Base-by-base conservation (phyloP, 2,329 filamentous ascomycete genomes). In the Thielaviopsis punctulata region DNA sequence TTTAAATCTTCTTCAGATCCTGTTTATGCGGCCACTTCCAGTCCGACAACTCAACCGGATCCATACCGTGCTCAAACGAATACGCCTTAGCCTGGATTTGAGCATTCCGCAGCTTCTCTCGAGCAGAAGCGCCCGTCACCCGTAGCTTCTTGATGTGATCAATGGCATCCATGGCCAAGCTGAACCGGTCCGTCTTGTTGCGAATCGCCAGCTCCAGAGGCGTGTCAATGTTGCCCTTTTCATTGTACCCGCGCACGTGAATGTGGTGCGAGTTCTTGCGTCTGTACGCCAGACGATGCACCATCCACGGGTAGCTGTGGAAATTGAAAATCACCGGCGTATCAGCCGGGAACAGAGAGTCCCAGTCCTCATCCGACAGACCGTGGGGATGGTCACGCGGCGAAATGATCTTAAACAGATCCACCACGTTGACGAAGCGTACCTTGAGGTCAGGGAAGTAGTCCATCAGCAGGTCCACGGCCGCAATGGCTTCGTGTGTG, bases 171-270 rank as follows among this genome's bases (percentile, higher is more conserved):
- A 89, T 86, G 9, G 84, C 84, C 36, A 89, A 67, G 58, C 79
- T 84, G 68, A 83, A 89, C 24, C 84, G 74, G 66, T 89, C 84
- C 0, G 83, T 84, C 60, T 81, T 73, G 66, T 89, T 89, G 55
- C 83, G 73, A 62, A 88, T 85, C 24, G 84, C 84, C 57, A 89
- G 69, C 66, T 87, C 84, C 19, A 88, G 76, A 1, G 84, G 84
- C 0, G 84, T 88, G 62, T 89, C 82, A 59, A 88, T 88, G 63
- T 88, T 89, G 46, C 84, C 84, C 73, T 89, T 88, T 69, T 89
- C 84, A 61, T 76, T 80, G 70, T 88, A 89, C 1, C 84, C 84
- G 27, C 80, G 73, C n/a, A 89, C 84, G 59, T 85, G 79, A 56
- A 88, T 65, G 64, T 84, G 79, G 45, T 71, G 63, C 63, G 74